Evolutionary conservation across 2,329 filamentous ascomycete species (phyloP), one percentile per base, ranked within the genome.

Genomic region (Chrysosporium keratinophilum): DNA sequence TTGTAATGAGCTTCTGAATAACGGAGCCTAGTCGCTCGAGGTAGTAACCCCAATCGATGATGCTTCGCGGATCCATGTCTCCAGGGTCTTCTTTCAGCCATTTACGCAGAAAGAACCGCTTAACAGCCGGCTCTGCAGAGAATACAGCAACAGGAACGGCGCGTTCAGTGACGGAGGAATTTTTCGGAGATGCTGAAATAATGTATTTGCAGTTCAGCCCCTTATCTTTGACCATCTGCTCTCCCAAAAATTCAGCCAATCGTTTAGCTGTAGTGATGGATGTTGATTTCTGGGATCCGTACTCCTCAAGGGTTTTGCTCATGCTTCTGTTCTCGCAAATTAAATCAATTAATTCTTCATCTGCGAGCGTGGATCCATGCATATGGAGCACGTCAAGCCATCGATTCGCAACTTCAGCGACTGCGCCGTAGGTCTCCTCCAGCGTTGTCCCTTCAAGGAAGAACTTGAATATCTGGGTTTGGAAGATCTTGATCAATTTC

Each of bases 151-250:
- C 89, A 0, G 93, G 93, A 56, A 98, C 81, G 19, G 93, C 93
- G 63, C 93, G 80, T 61, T 98, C 94, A 0, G 93, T 98, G 57
- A 98, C 90, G 1, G 93, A 91, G 0, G 91, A 88, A 64, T 87
- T 87, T 64, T 83, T 87, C 3, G 93, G 93, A 58, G 80, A 82
- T 12, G 88, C 80, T 50, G 90, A 95, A 64, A 99, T 96, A 67
- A 99, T 96, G 70, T 97, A 99, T 71, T 97, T 97, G 83, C 93
- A 99, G 74, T 98, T 98, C 62, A 99, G 71, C 2, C 93, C 93
- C 70, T 97, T 98, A 71, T 99, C 94, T 66, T 98, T 98, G 63
- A 96, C 84, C 94, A 99, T 99, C 66, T 95, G 89, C 67, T 96
- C 91, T 35, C 93, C 93, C 58, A 99, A 67, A 66, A 99, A 99